Conservation (phyloP, 106 monocot genomes). For the Platanthera guangdongensis region DNA sequence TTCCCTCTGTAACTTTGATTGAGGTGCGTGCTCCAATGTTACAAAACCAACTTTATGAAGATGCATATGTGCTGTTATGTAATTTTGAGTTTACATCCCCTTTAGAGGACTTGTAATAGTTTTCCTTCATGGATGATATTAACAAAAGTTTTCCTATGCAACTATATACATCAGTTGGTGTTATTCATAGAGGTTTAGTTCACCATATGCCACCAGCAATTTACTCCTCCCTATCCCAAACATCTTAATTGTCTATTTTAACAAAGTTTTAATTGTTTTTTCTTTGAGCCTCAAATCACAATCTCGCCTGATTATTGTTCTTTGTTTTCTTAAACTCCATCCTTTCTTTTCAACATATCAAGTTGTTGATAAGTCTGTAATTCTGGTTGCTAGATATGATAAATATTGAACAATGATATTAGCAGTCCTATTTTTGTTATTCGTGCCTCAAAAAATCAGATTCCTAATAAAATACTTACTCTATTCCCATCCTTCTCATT, state of each 20-base stretch:
- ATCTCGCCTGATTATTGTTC: not conserved
- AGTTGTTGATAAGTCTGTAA: not conserved
- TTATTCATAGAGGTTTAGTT: not conserved
- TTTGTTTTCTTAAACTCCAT: not conserved
- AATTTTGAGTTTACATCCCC: not conserved
- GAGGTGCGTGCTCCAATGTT: conserved; percentile 40
- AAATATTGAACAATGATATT: not conserved
- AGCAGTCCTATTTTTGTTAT: too few species aligned
- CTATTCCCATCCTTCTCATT: too few species aligned
- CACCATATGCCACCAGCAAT: not conserved
- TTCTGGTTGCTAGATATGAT: not conserved
- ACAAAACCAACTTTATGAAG: not conserved
- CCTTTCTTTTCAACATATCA: not conserved
- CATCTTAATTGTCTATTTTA: not conserved
- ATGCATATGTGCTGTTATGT: not conserved
- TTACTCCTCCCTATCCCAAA: not conserved
- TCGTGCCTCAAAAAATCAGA: too few species aligned
- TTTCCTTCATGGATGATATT: not conserved
- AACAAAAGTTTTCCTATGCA: not conserved
- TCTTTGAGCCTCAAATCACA: not conserved
- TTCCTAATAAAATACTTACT: too few species aligned
- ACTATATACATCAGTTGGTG: not conserved
- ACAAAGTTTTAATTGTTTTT: not conserved
- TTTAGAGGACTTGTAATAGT: not conserved
- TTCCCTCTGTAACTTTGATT: conserved; percentile 62